Evolutionary conservation across 2,329 filamentous ascomycete species (phyloP).

Genomic region (Aspergillus sp.): DNA sequence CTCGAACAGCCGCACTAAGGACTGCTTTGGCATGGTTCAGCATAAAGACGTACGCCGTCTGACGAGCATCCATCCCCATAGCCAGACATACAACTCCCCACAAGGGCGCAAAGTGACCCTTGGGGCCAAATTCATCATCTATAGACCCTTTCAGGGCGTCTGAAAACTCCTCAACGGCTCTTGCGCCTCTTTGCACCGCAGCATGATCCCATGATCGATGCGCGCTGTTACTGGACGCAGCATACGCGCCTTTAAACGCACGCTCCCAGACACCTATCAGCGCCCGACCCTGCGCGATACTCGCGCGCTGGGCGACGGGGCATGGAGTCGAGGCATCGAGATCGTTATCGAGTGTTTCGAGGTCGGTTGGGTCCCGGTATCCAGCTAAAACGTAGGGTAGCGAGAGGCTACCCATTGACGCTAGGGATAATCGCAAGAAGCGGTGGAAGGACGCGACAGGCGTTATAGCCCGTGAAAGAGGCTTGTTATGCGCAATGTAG

Average conservation of each 20-base stretch:
- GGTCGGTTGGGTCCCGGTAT: constrained; percentile 53
- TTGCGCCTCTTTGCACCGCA: constrained; percentile 26
- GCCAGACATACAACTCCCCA: constrained; percentile 62
- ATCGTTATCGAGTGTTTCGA: constrained; percentile 64
- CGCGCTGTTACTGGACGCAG: constrained; percentile 14
- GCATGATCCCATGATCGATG: constrained; percentile 18
- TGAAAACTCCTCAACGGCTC: constrained; percentile 44
- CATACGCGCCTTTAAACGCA: constrained; percentile 49
- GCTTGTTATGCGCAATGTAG: constrained; percentile 62
- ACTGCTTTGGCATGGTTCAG: constrained; percentile 68
- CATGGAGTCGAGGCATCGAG: constrained; percentile 67
- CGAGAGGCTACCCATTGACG: constrained; percentile 61
- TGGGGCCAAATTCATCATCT: constrained; percentile 40
- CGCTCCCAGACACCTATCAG: constrained; percentile 65
- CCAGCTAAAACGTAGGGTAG: constrained; percentile 64
- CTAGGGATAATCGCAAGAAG: constrained; percentile 62
- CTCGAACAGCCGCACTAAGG: constrained; percentile 65
- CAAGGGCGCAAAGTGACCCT: constrained; percentile 64
- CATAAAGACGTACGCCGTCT: constrained; percentile 65
- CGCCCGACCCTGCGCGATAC: constrained; percentile 63
- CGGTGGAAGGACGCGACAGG: constrained; percentile 53
- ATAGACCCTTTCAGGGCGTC: constrained; percentile 41
- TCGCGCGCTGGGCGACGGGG: constrained; percentile 65
- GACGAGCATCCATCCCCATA: constrained; percentile 56
- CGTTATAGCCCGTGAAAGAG: constrained; percentile 36